These are phyloP conservation scores for Penicillium brevicompactum DNA, from an alignment of 2,329 filamentous ascomycete genomes.

Conservation along the genomic window DNA sequence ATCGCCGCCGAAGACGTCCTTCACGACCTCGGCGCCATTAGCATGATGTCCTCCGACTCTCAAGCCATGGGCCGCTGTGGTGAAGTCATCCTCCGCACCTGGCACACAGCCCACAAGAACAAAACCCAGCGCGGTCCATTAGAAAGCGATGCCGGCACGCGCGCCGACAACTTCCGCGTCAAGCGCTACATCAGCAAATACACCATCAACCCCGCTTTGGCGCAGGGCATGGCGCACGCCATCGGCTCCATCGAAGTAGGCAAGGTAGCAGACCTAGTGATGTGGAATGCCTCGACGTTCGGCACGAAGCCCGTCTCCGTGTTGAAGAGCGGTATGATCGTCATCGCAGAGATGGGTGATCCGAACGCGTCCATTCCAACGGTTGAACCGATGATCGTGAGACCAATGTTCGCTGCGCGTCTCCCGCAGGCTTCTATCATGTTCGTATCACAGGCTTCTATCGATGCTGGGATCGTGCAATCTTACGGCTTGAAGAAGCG, in stretches of 20 bases:
- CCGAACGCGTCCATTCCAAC: constrained; percentile 84
- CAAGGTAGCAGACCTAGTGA: constrained; percentile 83
- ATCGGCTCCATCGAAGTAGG: constrained; percentile 86
- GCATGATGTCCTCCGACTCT: constrained; percentile 95
- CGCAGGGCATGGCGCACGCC: constrained; percentile 85
- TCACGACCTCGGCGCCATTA: constrained; percentile 91
- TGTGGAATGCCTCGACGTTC: constrained; percentile 86
- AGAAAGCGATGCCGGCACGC: constrained; percentile 75
- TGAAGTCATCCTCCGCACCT: constrained; percentile 88
- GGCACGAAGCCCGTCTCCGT: constrained; percentile 81
- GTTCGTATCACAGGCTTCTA: constrained; percentile 76
- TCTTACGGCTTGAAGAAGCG: constrained; percentile 76
- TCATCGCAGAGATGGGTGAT: constrained; percentile 81
- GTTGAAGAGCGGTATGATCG: constrained; percentile 85
- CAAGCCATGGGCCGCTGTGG: constrained; percentile 97
- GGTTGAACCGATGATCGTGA: constrained; percentile 78
- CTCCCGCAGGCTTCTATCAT: constrained; percentile 74
- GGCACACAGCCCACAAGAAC: constrained; percentile 98
- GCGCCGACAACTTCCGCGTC: constrained; percentile 86
- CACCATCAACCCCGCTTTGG: constrained; percentile 89
- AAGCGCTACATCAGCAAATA: constrained; percentile 95
- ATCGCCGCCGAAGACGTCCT: constrained; percentile 96
- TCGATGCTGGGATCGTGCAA: constrained; percentile 67
- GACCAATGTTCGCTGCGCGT: constrained; percentile 78
- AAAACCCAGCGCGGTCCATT: constrained; percentile 79